These are phyloP conservation scores for Sanghuangporus baumii DNA, from an alignment of 1,284 basidiomycete genomes.

Conservation along the genomic window DNA sequence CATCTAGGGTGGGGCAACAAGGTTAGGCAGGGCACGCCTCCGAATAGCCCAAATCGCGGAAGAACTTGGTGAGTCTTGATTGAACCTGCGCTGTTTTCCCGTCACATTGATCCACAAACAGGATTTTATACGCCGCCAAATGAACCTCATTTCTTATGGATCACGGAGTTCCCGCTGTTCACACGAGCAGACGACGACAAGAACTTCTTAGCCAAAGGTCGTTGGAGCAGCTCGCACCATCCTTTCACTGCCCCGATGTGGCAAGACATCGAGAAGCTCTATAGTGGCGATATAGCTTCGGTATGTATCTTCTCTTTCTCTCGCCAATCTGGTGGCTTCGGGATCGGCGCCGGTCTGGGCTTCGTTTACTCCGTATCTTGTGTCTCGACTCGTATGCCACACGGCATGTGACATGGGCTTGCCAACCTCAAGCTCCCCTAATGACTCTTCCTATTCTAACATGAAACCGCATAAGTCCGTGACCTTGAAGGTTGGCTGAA, in stretches of 20 bases:
- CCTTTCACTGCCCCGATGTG: slow-evolving; percentile 96
- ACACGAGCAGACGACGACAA: slow-evolving; percentile 87
- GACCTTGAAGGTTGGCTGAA: too few species aligned
- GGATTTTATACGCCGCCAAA: slow-evolving; percentile 49
- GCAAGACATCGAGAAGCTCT: slow-evolving; percentile 75
- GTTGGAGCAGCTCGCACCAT: slow-evolving; percentile 91
- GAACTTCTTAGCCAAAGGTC: slow-evolving; percentile 73
- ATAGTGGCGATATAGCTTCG: slow-evolving; percentile 57
- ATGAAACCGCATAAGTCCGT: not conserved
- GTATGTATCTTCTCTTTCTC: slow-evolving; percentile 35
- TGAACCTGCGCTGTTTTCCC: slow-evolving; percentile 12
- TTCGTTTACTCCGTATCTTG: not conserved
- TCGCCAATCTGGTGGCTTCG: slow-evolving; percentile 4
- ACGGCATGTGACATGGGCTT: not conserved
- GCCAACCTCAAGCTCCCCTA: not conserved
- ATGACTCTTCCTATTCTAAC: not conserved
- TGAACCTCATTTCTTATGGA: slow-evolving; percentile 85
- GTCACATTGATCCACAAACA: slow-evolving; percentile 25
- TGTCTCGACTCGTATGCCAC: not conserved
- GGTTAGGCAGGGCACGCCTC: slow-evolving; percentile 71
- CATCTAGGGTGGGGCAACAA: slow-evolving; percentile 75
- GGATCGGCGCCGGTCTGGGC: slow-evolving; percentile 9
- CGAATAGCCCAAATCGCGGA: slow-evolving; percentile 61
- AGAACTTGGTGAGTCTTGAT: slow-evolving; percentile 43
- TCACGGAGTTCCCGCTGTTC: slow-evolving; percentile 95